Evolutionary conservation across 2,329 filamentous ascomycete genomes (phyloP).

Genomic region (Coniochaeta ligniaria): DNA sequence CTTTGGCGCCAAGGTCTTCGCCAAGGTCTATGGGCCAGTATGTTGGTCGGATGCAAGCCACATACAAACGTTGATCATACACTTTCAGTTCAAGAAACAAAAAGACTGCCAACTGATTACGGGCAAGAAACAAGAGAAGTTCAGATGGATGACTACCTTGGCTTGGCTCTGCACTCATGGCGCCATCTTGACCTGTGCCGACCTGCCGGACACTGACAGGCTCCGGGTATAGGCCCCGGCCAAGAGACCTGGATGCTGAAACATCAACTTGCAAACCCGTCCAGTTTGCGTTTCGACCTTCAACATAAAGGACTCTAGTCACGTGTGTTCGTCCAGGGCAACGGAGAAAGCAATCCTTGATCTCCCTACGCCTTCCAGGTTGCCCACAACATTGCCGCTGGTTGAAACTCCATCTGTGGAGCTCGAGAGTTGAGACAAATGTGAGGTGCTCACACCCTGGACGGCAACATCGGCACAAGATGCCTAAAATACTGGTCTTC

Average conservation of each 20-base stretch:
- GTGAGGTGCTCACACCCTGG: neutral
- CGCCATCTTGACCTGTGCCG: neutral
- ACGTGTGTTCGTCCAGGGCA: neutral
- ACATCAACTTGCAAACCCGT: neutral
- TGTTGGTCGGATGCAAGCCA: neutral
- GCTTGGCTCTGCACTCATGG: neutral
- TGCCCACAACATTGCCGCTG: neutral
- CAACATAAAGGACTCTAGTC: neutral
- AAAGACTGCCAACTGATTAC: neutral
- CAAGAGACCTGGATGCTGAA: neutral
- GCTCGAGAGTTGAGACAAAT: neutral
- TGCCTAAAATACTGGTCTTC: neutral
- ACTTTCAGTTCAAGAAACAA: neutral
- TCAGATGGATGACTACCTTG: neutral
- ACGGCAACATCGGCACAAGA: constrained; percentile 1
- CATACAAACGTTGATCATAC: neutral
- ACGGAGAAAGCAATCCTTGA: neutral
- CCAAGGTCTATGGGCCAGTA: too few species aligned
- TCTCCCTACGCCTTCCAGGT: neutral
- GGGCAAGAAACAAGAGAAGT: neutral
- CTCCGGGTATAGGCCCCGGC: too few species aligned
- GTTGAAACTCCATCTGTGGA: neutral
- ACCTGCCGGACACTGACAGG: neutral
- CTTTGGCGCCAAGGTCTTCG: neutral
- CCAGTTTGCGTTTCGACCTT: neutral